Evolutionary conservation across 176 grass and related monocot species (phyloP).

Genomic region (Urochloa ruziziensis): DNA sequence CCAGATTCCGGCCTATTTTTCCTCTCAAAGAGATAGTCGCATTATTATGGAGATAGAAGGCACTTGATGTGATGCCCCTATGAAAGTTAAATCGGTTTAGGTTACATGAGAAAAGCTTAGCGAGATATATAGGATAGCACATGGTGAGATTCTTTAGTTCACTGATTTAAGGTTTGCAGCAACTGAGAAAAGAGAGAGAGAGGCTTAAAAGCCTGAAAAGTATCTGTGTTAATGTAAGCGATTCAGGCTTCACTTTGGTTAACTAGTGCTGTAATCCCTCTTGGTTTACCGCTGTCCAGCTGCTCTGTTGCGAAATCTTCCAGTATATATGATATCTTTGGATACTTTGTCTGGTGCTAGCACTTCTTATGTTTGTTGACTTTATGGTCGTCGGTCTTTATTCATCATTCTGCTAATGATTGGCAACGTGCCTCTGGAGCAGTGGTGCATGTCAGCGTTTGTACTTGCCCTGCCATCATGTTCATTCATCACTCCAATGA

Average conservation of each 20-base stretch:
- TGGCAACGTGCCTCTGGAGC: neutral
- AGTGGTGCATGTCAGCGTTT: neutral
- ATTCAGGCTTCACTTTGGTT: conserved; percentile 1
- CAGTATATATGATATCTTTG: conserved; percentile 34
- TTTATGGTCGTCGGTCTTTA: neutral
- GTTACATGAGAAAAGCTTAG: conserved; percentile 39
- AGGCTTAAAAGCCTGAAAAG: conserved; percentile 12
- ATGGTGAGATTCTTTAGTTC: conserved; percentile 41
- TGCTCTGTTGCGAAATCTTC: conserved; percentile 12
- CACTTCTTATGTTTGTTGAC: neutral
- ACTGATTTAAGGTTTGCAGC: conserved; percentile 29
- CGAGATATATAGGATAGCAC: conserved; percentile 41
- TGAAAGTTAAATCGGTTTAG: conserved; percentile 47
- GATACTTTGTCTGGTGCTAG: neutral
- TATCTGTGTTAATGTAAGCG: neutral
- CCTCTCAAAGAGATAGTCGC: conserved; percentile 8
- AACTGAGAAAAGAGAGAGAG: neutral
- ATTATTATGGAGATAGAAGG: conserved; percentile 10
- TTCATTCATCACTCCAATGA: neutral
- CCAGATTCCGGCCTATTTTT: conserved; percentile 18
- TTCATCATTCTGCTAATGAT: neutral
- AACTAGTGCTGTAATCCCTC: conserved; percentile 8
- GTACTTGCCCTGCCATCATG: neutral
- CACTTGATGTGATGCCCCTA: conserved; percentile 37
- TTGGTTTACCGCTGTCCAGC: conserved; percentile 12